phyloP scores from a whole-genome alignment of 2,329 filamentous ascomycete species.

The Nannizzia gypsea region DNA sequence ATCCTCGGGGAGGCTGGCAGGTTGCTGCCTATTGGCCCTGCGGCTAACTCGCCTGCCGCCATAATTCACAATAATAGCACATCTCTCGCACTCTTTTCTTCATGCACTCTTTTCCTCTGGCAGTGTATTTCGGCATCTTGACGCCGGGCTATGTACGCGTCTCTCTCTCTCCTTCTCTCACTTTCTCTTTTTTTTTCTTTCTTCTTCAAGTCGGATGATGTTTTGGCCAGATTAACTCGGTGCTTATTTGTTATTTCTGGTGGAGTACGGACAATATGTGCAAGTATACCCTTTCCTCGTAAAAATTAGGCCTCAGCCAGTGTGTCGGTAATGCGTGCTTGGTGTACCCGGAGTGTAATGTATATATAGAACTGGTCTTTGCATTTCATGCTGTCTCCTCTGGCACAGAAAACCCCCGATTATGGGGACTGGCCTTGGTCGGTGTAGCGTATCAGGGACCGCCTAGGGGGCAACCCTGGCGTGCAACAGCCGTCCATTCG shows the following conservation, averaged over 20 bases:
- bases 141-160: neutral
- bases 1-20: neutral
- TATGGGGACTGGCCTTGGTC: neutral
- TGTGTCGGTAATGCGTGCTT: neutral
- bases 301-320: neutral
- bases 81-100: no score
- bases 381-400: neutral
- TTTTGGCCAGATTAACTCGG: neutral
- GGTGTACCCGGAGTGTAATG: neutral
- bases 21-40: neutral
- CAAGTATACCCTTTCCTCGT: neutral
- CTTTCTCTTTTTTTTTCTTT: no score
- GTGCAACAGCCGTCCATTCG: neutral
- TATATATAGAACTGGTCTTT: conserved; percentile 3
- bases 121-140: neutral
- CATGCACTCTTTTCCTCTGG: neutral
- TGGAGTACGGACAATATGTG: neutral
- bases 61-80: neutral
- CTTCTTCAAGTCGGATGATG: no score
- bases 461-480: neutral
- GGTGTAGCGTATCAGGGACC: neutral
- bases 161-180: no score
- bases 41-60: conserved; percentile 1
- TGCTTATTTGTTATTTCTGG: neutral
- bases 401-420: neutral